Conservation (phyloP, 1,139 yeast species). For the Cylindricascospora bacillispora region DNA sequence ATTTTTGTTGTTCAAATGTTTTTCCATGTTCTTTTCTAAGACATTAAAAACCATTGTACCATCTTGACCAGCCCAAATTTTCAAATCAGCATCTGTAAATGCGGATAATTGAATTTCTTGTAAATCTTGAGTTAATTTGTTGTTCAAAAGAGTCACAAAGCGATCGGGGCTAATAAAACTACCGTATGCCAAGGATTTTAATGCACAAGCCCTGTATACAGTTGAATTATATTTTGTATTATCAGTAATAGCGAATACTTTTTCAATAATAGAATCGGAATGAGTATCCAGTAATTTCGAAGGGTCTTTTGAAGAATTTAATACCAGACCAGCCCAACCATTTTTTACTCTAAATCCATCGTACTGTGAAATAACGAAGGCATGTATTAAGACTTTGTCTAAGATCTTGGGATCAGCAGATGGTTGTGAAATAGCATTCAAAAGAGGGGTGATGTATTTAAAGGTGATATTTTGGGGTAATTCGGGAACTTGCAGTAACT, state of each 20-base stretch:
- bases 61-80: constrained; percentile 56
- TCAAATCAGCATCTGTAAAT: constrained; percentile 34
- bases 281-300: constrained; percentile 38
- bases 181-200: constrained; percentile 47
- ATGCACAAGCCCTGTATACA: constrained; percentile 29
- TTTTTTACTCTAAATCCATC: constrained; percentile 31
- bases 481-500: constrained; percentile 7
- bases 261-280: constrained; percentile 30
- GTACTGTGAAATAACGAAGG: constrained; percentile 49
- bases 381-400: constrained; percentile 31
- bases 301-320: constrained; percentile 52
- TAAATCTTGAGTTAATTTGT: constrained; percentile 33
- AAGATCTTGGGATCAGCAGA: constrained; percentile 27
- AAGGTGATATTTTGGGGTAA: constrained; percentile 10
- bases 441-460: constrained; percentile 29
- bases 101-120: constrained; percentile 21
- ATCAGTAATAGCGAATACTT: constrained; percentile 21
- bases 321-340: constrained; percentile 75
- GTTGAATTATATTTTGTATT: constrained; percentile 12
- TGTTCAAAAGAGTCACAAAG: constrained; percentile 41
- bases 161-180: constrained; percentile 58
- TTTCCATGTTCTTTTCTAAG: constrained; percentile 32
- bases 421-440: constrained; percentile 35
- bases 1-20: constrained; percentile 40
- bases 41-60: constrained; percentile 64